Conservation (phyloP, 108 stramenopile genomes). For the Nannochloropsis granulata region DNA sequence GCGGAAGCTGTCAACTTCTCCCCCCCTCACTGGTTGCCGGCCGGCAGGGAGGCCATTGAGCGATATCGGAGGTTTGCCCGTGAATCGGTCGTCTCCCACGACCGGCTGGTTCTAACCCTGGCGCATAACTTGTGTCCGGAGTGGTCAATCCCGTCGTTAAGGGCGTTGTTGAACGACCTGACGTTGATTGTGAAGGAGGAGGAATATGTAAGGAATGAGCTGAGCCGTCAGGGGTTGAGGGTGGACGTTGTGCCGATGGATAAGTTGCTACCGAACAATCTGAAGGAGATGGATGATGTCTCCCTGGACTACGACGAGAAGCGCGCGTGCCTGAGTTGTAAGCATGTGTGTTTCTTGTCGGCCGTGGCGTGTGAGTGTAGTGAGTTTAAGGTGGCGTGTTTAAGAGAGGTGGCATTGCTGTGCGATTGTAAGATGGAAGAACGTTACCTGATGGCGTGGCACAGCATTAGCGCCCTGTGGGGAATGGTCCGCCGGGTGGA, state of each 20-base stretch:
- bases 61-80: constrained; percentile 66
- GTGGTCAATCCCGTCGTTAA: constrained; percentile 53
- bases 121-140: constrained; percentile 51
- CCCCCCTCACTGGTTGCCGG: constrained; percentile 64
- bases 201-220: constrained; percentile 26
- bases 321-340: constrained; percentile 15
- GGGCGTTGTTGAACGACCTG: constrained; percentile 43
- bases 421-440: constrained; percentile 11
- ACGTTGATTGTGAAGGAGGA: constrained; percentile 10
- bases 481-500: constrained; percentile 11
- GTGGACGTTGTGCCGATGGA: neutral
- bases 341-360: constrained; percentile 69
- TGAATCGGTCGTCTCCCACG: constrained; percentile 71
- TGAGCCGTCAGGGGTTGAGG: constrained; percentile 3
- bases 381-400: constrained; percentile 60
- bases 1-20: constrained; percentile 64
- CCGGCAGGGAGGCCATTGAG: constrained; percentile 74
- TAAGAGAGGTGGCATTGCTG: constrained; percentile 60
- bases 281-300: neutral
- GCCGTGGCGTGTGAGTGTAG: constrained; percentile 84
- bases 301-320: neutral
- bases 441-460: constrained; percentile 20
- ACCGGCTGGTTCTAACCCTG: constrained; percentile 72
- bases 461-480: constrained; percentile 1
- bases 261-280: neutral